Percentiles rank a stretch among this genome's conserved stretches.
These are phyloP conservation scores for Xylariales sp. DNA, from an alignment of 2,329 filamentous ascomycete species.

Conservation along the genomic window DNA sequence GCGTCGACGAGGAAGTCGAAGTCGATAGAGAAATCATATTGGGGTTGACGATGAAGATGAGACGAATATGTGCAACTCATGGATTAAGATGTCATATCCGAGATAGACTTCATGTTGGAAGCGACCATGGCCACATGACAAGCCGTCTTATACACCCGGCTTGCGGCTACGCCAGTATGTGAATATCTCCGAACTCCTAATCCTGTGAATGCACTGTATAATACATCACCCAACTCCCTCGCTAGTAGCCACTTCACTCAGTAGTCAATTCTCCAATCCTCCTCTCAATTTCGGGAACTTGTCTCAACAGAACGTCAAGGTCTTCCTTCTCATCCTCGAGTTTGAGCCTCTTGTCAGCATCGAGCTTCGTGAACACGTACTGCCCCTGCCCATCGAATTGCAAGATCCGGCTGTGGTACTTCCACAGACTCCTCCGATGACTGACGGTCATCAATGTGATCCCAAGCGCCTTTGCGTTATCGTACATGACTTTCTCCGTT, in stretches of 20 bases:
- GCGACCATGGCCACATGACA: no score
- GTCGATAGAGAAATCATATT: no score
- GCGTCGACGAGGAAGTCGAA: no score
- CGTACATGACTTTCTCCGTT: slow-evolving; percentile 94
- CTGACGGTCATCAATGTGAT: slow-evolving; percentile 97
- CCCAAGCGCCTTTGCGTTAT: slow-evolving; percentile 83
- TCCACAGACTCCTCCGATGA: slow-evolving; percentile 88
- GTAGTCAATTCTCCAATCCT: slow-evolving; percentile 74
- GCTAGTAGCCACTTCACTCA: slow-evolving; percentile 20
- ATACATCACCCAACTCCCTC: background rate
- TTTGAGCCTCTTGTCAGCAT: slow-evolving; percentile 78
- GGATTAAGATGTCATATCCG: no score
- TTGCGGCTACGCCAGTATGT: background rate
- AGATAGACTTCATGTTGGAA: no score
- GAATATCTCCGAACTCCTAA: no score
- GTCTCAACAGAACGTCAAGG: slow-evolving; percentile 75
- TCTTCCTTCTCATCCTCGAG: slow-evolving; percentile 97
- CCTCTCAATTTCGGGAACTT: slow-evolving; percentile 83
- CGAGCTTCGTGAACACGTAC: slow-evolving; percentile 83
- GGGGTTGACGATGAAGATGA: no score
- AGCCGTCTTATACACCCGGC: no score
- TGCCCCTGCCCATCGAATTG: slow-evolving; percentile 95
- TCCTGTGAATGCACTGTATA: no score
- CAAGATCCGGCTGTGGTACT: slow-evolving; percentile 89
- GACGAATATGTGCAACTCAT: no score